These are phyloP conservation scores for Capsicum pubescens DNA, from an alignment of 257 asterid genomes.

Conservation along the genomic window DNA sequence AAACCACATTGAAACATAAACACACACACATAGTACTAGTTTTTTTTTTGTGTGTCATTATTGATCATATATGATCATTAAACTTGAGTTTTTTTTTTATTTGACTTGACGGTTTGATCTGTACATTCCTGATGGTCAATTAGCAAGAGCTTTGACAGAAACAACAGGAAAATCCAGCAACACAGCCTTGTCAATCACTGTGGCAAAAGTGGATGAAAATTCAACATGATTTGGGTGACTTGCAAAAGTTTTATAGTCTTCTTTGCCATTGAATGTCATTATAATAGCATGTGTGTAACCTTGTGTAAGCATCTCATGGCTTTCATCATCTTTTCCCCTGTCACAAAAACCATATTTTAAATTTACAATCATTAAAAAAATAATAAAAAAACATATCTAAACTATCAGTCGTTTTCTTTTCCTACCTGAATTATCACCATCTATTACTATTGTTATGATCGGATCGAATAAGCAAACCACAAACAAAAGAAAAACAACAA, in stretches of 20 bases:
- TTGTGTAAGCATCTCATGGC: constrained; percentile 80
- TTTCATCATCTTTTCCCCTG: constrained; percentile 91
- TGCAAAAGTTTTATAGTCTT: constrained; percentile 62
- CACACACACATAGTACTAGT: background rate
- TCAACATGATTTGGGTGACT: constrained; percentile 75
- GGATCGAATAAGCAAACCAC: too few species aligned
- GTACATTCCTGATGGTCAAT: constrained; percentile 26
- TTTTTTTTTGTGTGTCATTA: background rate
- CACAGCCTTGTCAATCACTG: constrained; percentile 74
- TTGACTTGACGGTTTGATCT: too few species aligned
- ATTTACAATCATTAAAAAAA: background rate
- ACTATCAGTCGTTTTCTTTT: background rate
- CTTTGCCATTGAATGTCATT: constrained; percentile 85
- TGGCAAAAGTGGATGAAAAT: constrained; percentile 65
- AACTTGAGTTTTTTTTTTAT: too few species aligned
- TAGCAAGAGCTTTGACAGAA: constrained; percentile 60
- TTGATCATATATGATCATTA: background rate
- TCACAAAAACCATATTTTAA: background rate
- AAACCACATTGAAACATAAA: background rate
- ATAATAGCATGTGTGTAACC: constrained; percentile 89
- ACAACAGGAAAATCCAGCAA: constrained; percentile 87
- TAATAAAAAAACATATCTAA: background rate
- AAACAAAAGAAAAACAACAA: too few species aligned
- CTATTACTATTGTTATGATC: too few species aligned
- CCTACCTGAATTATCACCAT: background rate